Base-by-base conservation (phyloP, 2,329 filamentous ascomycete species). In the Knoxdaviesia proteae region DNA sequence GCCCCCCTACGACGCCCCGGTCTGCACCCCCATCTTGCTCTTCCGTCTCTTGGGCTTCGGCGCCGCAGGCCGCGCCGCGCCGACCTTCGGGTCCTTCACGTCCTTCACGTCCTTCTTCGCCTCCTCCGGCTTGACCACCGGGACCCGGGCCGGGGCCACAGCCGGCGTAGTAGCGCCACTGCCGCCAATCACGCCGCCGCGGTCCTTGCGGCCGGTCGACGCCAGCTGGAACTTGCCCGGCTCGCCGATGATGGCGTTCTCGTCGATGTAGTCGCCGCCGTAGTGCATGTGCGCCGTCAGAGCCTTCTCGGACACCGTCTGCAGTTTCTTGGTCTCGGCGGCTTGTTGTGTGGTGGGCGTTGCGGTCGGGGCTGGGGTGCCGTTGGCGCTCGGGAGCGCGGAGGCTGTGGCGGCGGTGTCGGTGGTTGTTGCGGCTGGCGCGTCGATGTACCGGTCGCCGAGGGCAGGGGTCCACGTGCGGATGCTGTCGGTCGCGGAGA, bases 151-250 rank as follows among this genome's bases (percentile, higher is more conserved):
- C 41, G 8, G 38, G 37, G n/a, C 42, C 35, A n/a, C 29, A 3
- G 39, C 40, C 43, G 29, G 34, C 33, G 31, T 9, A 20, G 32
- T 38, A 36, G 34, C 29, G 38, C 36, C 10, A 34, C 32, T 20
- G 42, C 32, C 39, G 46, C 39, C 42, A 43, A 33, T 40, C 43
- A 33, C 34, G 38, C 36, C 10, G 42, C 34, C 30, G 41, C 33
- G 40, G 39, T 60, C 55, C 51, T 69, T 69, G 43, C 72, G 65
- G 1, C 74, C 74, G 0, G 72, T 77, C 6, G 71, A 74, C 6
- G 69, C 68, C 7, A 78, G 63, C 49, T 77, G 72, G 55, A 79
- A 80, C 43, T 75, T 71, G 41, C 75, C 75, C 1, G 75, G 75
- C 32, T 68, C 65, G 40, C 76, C 75, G 0, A 73, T 77, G 50